A percentile compares a stretch with the other conserved stretches of the same genome.
phyloP scores from a whole-genome alignment of 805 yeast species.

The Candida sithepensis region DNA sequence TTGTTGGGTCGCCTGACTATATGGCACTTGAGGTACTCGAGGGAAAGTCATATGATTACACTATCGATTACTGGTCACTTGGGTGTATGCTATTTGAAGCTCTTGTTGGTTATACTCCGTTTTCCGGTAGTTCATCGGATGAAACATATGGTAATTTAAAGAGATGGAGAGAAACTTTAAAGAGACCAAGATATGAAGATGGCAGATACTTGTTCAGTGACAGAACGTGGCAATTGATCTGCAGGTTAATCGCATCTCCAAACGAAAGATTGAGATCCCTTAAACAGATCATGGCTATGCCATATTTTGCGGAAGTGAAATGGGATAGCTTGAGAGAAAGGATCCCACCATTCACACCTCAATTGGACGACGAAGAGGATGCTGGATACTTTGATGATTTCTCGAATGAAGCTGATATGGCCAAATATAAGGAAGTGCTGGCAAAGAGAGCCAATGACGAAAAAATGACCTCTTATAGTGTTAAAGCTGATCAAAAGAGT shows the following conservation, averaged over 20 bases:
- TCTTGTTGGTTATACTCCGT: constrained; percentile 95
- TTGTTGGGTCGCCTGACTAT: constrained; percentile 97
- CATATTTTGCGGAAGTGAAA: constrained; percentile 81
- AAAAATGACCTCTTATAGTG: constrained; percentile 64
- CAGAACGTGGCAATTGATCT: constrained; percentile 90
- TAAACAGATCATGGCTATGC: constrained; percentile 73
- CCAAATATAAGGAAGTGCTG: constrained; percentile 94
- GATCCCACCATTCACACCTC: constrained; percentile 95
- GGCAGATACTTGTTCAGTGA: constrained; percentile 92
- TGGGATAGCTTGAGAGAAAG: constrained; percentile 67
- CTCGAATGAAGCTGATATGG: constrained; percentile 94
- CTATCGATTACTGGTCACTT: constrained; percentile 97
- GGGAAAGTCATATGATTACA: constrained; percentile 89
- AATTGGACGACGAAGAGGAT: constrained; percentile 93
- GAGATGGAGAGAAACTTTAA: constrained; percentile 84
- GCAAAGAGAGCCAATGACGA: constrained; percentile 87
- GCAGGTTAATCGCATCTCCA: constrained; percentile 76
- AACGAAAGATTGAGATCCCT: constrained; percentile 70
- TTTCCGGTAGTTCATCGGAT: constrained; percentile 88
- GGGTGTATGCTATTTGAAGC: constrained; percentile 98
- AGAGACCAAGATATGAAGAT: constrained; percentile 88
- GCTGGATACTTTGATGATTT: constrained; percentile 99
- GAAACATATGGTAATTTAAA: constrained; percentile 93
- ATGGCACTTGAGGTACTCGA: constrained; percentile 98
- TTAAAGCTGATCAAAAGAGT: constrained; percentile 58